These are phyloP conservation scores for Epichloe aotearoae DNA, from an alignment of 2,329 filamentous ascomycete genomes.

Conservation along the genomic window DNA sequence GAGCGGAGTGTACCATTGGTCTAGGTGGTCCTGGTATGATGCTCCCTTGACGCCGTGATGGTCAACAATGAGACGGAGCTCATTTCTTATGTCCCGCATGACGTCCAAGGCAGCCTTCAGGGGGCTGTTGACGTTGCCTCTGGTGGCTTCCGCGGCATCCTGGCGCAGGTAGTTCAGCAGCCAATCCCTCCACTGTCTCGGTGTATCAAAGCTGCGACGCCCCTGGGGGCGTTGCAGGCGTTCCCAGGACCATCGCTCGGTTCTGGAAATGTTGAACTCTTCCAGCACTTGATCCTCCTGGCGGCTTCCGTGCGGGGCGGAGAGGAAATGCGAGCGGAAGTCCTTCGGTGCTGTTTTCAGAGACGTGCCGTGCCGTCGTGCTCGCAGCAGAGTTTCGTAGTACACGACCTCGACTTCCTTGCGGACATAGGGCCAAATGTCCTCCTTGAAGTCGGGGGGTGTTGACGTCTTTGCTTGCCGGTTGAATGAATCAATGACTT, in stretches of 20 bases:
- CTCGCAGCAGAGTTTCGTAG: constrained; percentile 2
- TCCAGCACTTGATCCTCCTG: constrained; percentile 2
- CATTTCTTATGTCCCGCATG: constrained; percentile 4
- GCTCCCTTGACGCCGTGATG: constrained; percentile 2
- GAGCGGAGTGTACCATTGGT: constrained; percentile 5
- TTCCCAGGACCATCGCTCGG: constrained; percentile 5
- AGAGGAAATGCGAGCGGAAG: constrained; percentile 1
- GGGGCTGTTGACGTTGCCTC: background rate
- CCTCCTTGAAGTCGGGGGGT: constrained; percentile 1
- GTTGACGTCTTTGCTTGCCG: background rate
- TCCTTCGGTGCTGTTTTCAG: background rate
- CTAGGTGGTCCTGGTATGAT: constrained; percentile 4
- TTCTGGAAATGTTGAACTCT: constrained; percentile 1
- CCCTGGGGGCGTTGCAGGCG: constrained; percentile 1
- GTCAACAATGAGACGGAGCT: constrained; percentile 4
- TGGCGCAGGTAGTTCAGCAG: background rate
- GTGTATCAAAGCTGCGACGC: background rate
- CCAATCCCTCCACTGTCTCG: constrained; percentile 1
- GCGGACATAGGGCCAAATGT: constrained; percentile 1
- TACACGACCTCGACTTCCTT: constrained; percentile 5
- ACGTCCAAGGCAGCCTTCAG: constrained; percentile 5
- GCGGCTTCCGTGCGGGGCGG: background rate
- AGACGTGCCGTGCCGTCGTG: background rate
- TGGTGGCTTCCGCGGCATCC: constrained; percentile 1
- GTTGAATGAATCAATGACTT: constrained; percentile 2